Conservation (phyloP, 192 early-diverging fungal genomes). For the Podila verticillata region DNA sequence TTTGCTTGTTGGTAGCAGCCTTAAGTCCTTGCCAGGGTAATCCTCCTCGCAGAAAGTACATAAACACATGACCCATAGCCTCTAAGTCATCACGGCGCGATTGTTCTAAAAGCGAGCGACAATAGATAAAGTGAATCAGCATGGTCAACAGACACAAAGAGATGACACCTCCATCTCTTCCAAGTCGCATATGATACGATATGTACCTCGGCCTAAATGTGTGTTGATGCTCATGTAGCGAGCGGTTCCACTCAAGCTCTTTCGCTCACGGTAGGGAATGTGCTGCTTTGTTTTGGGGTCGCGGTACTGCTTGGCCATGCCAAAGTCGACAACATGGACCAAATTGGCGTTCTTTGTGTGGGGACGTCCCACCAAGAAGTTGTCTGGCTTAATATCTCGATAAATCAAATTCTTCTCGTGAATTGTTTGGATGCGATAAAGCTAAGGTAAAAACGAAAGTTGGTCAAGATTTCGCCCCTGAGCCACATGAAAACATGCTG, state of each 20-base stretch:
- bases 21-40: constrained; percentile 98
- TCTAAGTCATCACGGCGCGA: constrained; percentile 96
- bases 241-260: constrained; percentile 93
- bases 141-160: background rate
- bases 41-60: constrained; percentile 95
- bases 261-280: constrained; percentile 98
- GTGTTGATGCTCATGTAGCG: constrained; percentile 99
- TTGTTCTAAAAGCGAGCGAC: constrained; percentile 72
- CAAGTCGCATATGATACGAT: background rate
- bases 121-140: no score
- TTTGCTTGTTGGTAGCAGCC: constrained; percentile 98
- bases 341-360: constrained; percentile 64
- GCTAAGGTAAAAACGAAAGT: constrained; percentile 27
- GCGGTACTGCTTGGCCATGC: constrained; percentile 97
- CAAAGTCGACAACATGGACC: constrained; percentile 96
- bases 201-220: constrained; percentile 88
- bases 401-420: constrained; percentile 96
- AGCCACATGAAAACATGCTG: no score
- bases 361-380: constrained; percentile 92
- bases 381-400: constrained; percentile 99
- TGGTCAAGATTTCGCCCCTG: background rate
- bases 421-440: constrained; percentile 86
- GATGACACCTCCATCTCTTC: background rate
- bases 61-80: constrained; percentile 96
- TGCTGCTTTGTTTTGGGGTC: constrained; percentile 97